phyloP scores from a whole-genome alignment of 75 land plant species.

The Sequoiadendron giganteum region DNA sequence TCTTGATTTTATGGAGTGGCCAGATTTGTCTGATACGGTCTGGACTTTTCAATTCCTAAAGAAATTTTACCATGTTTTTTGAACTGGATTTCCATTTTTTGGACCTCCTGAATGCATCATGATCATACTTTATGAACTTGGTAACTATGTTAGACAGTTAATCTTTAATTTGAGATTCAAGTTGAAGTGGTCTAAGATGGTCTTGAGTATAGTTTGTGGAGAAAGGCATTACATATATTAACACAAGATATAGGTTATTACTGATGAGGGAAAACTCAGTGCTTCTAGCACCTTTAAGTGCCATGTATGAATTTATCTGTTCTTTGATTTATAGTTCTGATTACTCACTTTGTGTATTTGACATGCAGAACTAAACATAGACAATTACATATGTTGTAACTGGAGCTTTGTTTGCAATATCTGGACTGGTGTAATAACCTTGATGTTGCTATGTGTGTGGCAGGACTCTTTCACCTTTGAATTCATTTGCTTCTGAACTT shows the following conservation, averaged over 20 bases:
- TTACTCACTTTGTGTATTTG: background rate
- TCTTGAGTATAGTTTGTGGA: background rate
- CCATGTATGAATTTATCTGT: background rate
- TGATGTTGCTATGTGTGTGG: background rate
- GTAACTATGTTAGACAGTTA: background rate
- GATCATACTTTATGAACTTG: too few species aligned
- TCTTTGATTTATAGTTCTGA: background rate
- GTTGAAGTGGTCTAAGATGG: background rate
- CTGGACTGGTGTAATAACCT: background rate
- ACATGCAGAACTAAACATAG: background rate
- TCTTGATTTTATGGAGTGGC: too few species aligned
- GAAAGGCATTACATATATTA: background rate
- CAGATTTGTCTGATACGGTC: too few species aligned
- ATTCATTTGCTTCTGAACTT: conserved; percentile 95
- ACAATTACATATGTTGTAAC: background rate
- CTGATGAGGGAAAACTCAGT: background rate
- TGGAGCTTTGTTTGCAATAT: background rate
- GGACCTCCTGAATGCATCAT: too few species aligned
- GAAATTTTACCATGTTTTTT: too few species aligned
- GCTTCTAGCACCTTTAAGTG: background rate
- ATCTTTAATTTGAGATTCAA: background rate
- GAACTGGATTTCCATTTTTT: too few species aligned
- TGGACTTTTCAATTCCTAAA: too few species aligned
- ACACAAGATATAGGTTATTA: background rate
- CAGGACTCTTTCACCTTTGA: conserved; percentile 95